Evolutionary conservation across 345 rosid genomes (phyloP).

Genomic region (Acer campestre): DNA sequence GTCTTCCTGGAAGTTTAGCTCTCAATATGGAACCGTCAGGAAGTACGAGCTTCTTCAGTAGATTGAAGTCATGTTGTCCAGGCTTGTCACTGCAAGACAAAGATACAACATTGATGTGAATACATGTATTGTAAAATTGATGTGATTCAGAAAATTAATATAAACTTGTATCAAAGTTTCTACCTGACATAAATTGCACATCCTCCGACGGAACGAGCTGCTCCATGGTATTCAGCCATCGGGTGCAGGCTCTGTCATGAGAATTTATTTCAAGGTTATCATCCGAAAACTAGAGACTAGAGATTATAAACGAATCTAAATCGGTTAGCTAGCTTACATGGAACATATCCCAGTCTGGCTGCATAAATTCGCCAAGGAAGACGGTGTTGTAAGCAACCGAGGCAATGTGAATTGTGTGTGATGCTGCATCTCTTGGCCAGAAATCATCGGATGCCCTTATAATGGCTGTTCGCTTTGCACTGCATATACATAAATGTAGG

Average conservation of each 20-base stretch:
- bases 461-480: conserved; percentile 57
- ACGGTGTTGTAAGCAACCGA: conserved; percentile 69
- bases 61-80: conserved; percentile 64
- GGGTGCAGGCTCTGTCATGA: conserved; percentile 59
- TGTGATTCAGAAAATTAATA: background rate
- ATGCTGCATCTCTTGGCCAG: conserved; percentile 72
- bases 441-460: conserved; percentile 70
- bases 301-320: background rate
- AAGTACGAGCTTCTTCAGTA: conserved; percentile 65
- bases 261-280: conserved; percentile 10
- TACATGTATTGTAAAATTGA: background rate
- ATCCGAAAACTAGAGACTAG: background rate
- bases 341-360: conserved; percentile 82
- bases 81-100: conserved; percentile 58
- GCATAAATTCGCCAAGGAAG: conserved; percentile 76
- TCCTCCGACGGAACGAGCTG: conserved; percentile 69
- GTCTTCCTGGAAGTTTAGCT: conserved; percentile 74
- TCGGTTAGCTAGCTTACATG: conserved; percentile 44
- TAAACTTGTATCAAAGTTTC: background rate
- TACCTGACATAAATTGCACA: conserved; percentile 69
- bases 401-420: conserved; percentile 74
- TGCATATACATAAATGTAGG: conserved; percentile 28
- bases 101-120: background rate
- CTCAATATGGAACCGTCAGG: conserved; percentile 69
- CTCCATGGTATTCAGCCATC: conserved; percentile 76